Evolutionary conservation across 2,329 filamentous ascomycete genomes (phyloP), one percentile per base, ranked within the genome.

Genomic region (Pseudocercospora musae): DNA sequence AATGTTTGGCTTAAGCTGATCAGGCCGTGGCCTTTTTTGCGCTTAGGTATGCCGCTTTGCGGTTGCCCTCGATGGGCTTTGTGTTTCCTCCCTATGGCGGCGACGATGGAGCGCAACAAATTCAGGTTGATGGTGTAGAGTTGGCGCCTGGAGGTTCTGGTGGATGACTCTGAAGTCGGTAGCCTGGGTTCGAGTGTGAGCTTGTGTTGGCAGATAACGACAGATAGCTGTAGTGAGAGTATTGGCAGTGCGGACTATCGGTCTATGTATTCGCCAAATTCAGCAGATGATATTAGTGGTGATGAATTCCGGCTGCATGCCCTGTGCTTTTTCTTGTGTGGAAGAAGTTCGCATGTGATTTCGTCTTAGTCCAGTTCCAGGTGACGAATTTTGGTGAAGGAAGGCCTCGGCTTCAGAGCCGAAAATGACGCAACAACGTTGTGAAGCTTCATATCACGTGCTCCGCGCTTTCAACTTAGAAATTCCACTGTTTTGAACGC

Each of bases 31-130:
- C 46, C 59, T 52, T 59, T 61, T 57, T 65, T 71, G 66, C 67
- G 69, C 42, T 67, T 65, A 42, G 66, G 62, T 58, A 69, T 70
- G 56, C 59, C 66, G 59, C 64, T 70, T 61, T 69, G 71, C 66
- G 72, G 71, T 49, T 75, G 70, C 50, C 65, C 65, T 71, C 78
- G 77, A 70, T 79, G 77, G 42, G 76, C 69, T 65, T 80, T 79
- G 67, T 78, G 76, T 70, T 80, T 79, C 68, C 82, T 80, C 70
- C 81, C 82, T 83, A 84, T 84, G 69, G 72, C 79, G 75, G 73
- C 68, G 66, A 62, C 4, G 49, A 68, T 33, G 21, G 65, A 58
- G 6, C 23, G 42, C 13, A 65, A 4, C 23, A 66, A 57, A 50
- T 60, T 62, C 46, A 65, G 55, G 37, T 55, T 65, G 52, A 25